Conservation (phyloP, 805 yeast species). For the Sungouiozyma intestinalis region DNA sequence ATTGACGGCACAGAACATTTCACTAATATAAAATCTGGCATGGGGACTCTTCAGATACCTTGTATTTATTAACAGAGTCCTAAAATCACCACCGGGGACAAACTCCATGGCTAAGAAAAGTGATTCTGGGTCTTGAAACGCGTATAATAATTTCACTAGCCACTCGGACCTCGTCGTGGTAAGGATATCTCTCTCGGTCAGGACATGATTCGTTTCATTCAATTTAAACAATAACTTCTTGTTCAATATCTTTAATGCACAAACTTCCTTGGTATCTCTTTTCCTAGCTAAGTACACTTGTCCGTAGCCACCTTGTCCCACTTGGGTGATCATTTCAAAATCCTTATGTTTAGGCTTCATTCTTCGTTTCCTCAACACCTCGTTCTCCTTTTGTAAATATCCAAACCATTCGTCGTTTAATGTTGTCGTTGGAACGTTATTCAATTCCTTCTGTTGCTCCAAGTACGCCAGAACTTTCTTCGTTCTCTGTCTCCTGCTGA, state of each 20-base stretch:
- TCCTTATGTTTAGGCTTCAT: constrained; percentile 89
- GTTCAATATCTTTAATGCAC: constrained; percentile 87
- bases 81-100: constrained; percentile 99
- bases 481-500: constrained; percentile 75
- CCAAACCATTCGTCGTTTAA: constrained; percentile 56
- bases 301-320: constrained; percentile 99
- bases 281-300: constrained; percentile 95
- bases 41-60: constrained; percentile 90
- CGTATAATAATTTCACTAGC: constrained; percentile 87
- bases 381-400: constrained; percentile 77
- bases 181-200: constrained; percentile 92
- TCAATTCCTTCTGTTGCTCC: constrained; percentile 23
- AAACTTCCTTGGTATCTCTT: constrained; percentile 86
- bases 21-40: constrained; percentile 88
- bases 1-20: constrained; percentile 92
- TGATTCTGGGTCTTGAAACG: constrained; percentile 86
- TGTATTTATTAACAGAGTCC: constrained; percentile 87
- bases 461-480: constrained; percentile 54
- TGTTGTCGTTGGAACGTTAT: constrained; percentile 29
- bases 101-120: constrained; percentile 96
- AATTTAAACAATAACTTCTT: constrained; percentile 76
- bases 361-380: constrained; percentile 76
- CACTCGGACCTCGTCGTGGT: constrained; percentile 95
- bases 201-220: constrained; percentile 90
- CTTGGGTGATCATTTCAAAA: constrained; percentile 93